Conservation (phyloP, 768 basidiomycete genomes). For the Lentinus brumalis region DNA sequence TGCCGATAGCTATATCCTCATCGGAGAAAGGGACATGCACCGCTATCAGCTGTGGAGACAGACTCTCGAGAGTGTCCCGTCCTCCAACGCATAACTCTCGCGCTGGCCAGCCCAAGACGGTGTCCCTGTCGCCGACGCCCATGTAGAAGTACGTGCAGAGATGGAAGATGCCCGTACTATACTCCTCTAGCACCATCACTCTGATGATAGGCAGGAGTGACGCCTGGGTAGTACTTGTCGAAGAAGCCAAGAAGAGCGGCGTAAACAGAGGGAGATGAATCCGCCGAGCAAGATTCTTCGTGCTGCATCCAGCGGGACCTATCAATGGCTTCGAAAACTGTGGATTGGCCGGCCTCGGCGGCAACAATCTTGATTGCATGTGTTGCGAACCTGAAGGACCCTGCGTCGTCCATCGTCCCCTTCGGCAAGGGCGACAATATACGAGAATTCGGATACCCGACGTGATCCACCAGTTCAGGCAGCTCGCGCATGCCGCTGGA, state of each 20-base stretch:
- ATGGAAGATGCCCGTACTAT: constrained; percentile 2
- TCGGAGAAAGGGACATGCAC: too few species aligned
- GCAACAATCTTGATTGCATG: not conserved
- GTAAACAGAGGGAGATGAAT: not conserved
- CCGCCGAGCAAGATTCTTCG: not conserved
- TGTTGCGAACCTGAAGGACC: constrained; percentile 8
- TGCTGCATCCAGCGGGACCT: not conserved
- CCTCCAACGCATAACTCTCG: constrained; percentile 2
- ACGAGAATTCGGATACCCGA: not conserved
- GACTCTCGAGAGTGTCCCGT: not conserved
- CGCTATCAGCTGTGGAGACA: not conserved
- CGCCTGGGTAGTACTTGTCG: constrained; percentile 2
- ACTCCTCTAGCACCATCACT: constrained; percentile 4
- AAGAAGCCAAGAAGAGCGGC: constrained; percentile 9
- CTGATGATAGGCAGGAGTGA: not conserved
- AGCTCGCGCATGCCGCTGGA: not conserved
- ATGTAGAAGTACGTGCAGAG: constrained; percentile 6
- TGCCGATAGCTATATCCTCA: too few species aligned
- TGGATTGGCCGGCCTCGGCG: not conserved
- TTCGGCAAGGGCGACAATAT: constrained; percentile 3
- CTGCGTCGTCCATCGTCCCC: constrained; percentile 7
- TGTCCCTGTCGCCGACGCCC: not conserved
- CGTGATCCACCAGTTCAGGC: not conserved
- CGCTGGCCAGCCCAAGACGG: constrained; percentile 5
- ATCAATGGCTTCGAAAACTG: not conserved